Evolutionary conservation across 2,329 filamentous ascomycete species (phyloP).

Genomic region (Verticillium tricorpus): DNA sequence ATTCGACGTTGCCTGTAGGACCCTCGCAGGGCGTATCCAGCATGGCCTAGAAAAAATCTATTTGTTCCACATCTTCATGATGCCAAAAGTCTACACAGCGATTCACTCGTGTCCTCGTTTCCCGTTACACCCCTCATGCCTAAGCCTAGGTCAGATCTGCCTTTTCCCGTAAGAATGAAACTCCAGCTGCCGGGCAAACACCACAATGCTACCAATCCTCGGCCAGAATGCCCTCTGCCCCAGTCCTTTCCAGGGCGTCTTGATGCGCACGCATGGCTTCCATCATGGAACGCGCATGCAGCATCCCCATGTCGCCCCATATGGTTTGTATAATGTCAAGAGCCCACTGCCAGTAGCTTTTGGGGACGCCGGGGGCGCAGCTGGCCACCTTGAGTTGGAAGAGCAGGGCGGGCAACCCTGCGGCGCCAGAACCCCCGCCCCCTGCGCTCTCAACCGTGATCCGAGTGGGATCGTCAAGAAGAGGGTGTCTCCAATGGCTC

Average conservation of each 20-base stretch:
- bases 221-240: conserved; percentile 10
- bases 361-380: conserved; percentile 40
- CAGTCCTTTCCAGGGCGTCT: conserved; percentile 12
- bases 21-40: too few relatives aligned
- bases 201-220: conserved; percentile 5
- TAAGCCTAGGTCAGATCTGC: neutral
- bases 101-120: neutral
- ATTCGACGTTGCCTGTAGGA: too few relatives aligned
- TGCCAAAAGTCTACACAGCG: neutral
- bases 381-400: conserved; percentile 44
- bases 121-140: neutral
- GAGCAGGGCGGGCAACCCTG: conserved; percentile 42
- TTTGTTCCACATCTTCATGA: neutral
- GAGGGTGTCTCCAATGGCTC: conserved; percentile 48
- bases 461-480: conserved; percentile 28
- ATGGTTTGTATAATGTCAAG: conserved; percentile 40
- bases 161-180: neutral
- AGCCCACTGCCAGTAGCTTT: conserved; percentile 38
- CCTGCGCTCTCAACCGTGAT: conserved; percentile 29
- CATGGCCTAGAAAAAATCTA: neutral
- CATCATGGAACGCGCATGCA: conserved; percentile 40
- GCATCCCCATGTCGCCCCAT: conserved; percentile 47
- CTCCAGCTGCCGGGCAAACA: neutral
- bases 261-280: conserved; percentile 31
- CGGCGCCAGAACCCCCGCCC: conserved; percentile 39